Conservation (phyloP, 345 rosid species). For the Arabidopsis suecica region DNA sequence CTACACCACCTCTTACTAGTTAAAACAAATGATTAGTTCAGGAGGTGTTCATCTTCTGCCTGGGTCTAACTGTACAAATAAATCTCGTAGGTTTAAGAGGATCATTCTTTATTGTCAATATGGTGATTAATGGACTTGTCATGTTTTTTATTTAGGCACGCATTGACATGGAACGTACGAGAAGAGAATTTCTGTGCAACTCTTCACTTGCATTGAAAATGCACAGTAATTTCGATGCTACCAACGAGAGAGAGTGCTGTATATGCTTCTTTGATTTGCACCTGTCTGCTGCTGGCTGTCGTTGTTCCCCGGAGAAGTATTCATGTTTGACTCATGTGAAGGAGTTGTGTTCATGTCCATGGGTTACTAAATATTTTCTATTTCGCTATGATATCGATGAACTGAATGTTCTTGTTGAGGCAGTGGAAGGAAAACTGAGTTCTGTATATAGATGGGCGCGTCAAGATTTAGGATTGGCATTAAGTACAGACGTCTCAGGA, state of each 20-base stretch:
- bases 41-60: slow-evolving; percentile 10
- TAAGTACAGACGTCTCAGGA: slow-evolving; percentile 58
- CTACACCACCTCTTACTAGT: neutral
- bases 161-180: slow-evolving; percentile 70
- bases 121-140: slow-evolving; percentile 31
- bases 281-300: slow-evolving; percentile 97
- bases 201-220: slow-evolving; percentile 75
- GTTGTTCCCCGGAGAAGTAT: slow-evolving; percentile 87
- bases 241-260: slow-evolving; percentile 89
- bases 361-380: slow-evolving; percentile 73
- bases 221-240: slow-evolving; percentile 87
- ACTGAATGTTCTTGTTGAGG: slow-evolving; percentile 88
- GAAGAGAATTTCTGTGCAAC: slow-evolving; percentile 69
- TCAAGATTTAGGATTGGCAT: slow-evolving; percentile 89
- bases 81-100: slow-evolving; percentile 14
- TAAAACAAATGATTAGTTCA: neutral
- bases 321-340: slow-evolving; percentile 89
- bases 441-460: slow-evolving; percentile 98
- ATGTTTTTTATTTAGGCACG: slow-evolving; percentile 61
- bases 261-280: slow-evolving; percentile 93
- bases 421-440: slow-evolving; percentile 94
- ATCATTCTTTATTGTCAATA: slow-evolving; percentile 17
- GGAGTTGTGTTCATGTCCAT: slow-evolving; percentile 80
- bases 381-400: slow-evolving; percentile 87
- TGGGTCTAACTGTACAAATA: slow-evolving; percentile 11